Conservation (phyloP, 2,329 filamentous ascomycete genomes). For the Grosmannia clavigera region DNA sequence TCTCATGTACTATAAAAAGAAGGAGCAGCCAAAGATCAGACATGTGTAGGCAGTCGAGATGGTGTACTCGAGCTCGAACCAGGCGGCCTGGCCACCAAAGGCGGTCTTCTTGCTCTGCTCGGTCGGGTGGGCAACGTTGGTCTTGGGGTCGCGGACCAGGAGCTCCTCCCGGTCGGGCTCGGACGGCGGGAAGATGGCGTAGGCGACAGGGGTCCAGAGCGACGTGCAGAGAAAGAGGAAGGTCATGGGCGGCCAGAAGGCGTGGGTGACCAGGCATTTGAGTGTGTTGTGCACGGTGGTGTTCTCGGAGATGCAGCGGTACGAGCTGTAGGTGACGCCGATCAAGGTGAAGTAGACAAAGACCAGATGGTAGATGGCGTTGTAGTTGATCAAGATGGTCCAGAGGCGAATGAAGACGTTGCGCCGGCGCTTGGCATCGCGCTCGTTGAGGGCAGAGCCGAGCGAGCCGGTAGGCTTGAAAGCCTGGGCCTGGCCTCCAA, state of each 20-base stretch:
- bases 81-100: slow-evolving; percentile 32
- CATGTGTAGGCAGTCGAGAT: slow-evolving; percentile 36
- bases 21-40: slow-evolving; percentile 30
- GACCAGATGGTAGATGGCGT: slow-evolving; percentile 39
- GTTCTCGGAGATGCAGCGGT: slow-evolving; percentile 33
- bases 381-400: slow-evolving; percentile 42
- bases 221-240: slow-evolving; percentile 43
- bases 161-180: slow-evolving; percentile 25
- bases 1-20: not conserved
- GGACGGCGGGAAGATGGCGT: slow-evolving; percentile 51
- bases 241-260: slow-evolving; percentile 48
- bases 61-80: slow-evolving; percentile 44
- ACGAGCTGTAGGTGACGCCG: slow-evolving; percentile 35
- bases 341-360: slow-evolving; percentile 42
- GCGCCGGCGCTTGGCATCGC: slow-evolving; percentile 36
- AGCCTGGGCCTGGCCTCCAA: slow-evolving; percentile 44
- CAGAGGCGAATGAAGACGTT: slow-evolving; percentile 40
- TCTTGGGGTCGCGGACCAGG: slow-evolving; percentile 41
- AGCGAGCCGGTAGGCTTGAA: slow-evolving; percentile 51
- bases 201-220: slow-evolving; percentile 46
- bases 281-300: slow-evolving; percentile 23
- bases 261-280: slow-evolving; percentile 43
- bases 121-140: slow-evolving; percentile 37
- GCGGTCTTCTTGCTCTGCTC: slow-evolving; percentile 26
- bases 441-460: slow-evolving; percentile 43